Percentiles rank a stretch among this genome's conserved stretches.
Conservation (phyloP, 2,329 filamentous ascomycete genomes). For the Graphilbum ipis-grandicollis region DNA sequence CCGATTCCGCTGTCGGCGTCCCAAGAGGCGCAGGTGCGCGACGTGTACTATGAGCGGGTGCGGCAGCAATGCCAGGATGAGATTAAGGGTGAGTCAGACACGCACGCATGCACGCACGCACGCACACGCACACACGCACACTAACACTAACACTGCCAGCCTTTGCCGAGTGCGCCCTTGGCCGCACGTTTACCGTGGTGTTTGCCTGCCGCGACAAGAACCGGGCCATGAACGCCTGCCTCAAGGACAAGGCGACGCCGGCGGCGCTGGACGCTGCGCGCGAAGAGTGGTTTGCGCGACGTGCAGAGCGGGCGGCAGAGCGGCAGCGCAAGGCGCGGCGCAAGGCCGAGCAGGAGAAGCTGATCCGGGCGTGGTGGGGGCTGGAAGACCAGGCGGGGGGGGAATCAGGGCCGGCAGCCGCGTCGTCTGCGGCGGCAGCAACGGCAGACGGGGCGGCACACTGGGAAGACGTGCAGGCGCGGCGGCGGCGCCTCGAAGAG, state of each 20-base stretch:
- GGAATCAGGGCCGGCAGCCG: constrained; percentile 31
- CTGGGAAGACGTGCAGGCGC: constrained; percentile 21
- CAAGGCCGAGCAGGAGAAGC: constrained; percentile 44
- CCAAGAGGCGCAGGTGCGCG: constrained; percentile 67
- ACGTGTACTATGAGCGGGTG: constrained; percentile 67
- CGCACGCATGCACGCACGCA: too few relatives aligned
- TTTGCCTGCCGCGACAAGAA: constrained; percentile 71
- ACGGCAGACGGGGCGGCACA: too few relatives aligned
- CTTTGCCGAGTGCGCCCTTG: constrained; percentile 78
- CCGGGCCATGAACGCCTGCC: constrained; percentile 82
- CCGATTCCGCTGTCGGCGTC: constrained; percentile 68
- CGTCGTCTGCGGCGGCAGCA: too few relatives aligned
- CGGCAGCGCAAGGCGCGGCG: constrained; percentile 45
- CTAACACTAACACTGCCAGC: constrained; percentile 29
- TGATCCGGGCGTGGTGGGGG: constrained; percentile 52
- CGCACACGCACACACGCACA: too few relatives aligned
- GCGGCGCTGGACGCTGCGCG: constrained; percentile 74
- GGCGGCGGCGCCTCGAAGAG: constrained; percentile 30
- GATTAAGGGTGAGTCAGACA: constrained; percentile 57
- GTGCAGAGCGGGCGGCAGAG: constrained; percentile 52
- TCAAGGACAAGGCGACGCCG: constrained; percentile 71
- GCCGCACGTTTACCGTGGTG: constrained; percentile 72
- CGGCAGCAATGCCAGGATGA: constrained; percentile 57
- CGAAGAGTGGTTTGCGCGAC: constrained; percentile 79
- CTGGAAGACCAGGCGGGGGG: constrained; percentile 14